Base-by-base conservation (phyloP, 1,284 basidiomycete genomes). In the Pseudozyma tsukubaensis region DNA sequence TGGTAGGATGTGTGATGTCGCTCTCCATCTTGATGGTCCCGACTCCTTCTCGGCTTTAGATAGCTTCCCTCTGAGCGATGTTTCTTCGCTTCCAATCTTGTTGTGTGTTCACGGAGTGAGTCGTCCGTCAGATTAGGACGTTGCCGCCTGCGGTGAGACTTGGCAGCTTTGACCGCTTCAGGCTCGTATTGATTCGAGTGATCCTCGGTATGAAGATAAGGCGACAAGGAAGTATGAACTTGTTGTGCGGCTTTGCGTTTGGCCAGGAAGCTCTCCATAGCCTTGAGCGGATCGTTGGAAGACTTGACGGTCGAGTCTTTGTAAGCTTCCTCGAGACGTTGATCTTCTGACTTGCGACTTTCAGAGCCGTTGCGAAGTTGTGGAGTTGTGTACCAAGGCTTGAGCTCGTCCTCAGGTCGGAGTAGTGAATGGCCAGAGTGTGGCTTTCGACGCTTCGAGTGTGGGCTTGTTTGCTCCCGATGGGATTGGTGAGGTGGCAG, bases 311-410 rank as follows among this genome's bases (percentile, higher is more conserved):
- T 34, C 3, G 57, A 57, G 34, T 82, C 79, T 19, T 69, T 72
- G 61, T 71, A 76, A 2, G 75, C 68, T 35, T 70, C 77, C 37
- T 79, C 63, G 19, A 76, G 68, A 11, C 50, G 58, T 40, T 82
- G 72, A 14, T 82, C 76, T 7, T 67, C 57, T 3, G 71, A 59
- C 56, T 75, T 81, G 10, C 60, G 57, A 21, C 58, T 35, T 24
- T 81, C 76, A 40, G 63, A 40, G 16, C 76, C 79, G 57, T 68
- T 74, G 36, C 65, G 50, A 16, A 80, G 59, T 11, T 77, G 58
- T 1, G 57, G 19, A 12, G 21, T 61, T 13, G 60, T 59, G 39
- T 81, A 83, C 82, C 82, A 83, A 1, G 82, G 78, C 3, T 72
- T 56, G 10, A 80, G 61, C 52, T 83, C 80, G 57, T 65, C 61